phyloP scores from a whole-genome alignment of 352 stramenopile genomes.

The Bremia lactucae region DNA sequence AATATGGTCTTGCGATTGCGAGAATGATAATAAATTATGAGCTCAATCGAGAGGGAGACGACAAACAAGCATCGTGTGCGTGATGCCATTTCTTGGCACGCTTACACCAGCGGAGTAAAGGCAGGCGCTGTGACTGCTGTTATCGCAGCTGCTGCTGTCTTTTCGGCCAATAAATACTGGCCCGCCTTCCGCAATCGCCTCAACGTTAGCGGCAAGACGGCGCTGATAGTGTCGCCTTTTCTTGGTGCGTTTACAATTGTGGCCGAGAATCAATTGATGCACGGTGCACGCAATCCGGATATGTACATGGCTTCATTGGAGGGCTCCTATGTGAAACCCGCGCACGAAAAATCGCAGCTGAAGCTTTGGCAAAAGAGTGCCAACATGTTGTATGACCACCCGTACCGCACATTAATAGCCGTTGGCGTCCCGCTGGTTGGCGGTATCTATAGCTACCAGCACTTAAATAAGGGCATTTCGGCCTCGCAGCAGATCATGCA shows the following conservation, averaged over 20 bases:
- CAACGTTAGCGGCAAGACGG: conserved; percentile 62
- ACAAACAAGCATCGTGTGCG: conserved; percentile 39
- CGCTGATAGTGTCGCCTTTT: conserved; percentile 48
- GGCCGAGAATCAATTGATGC: conserved; percentile 49
- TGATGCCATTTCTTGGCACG: conserved; percentile 64
- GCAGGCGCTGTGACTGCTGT: conserved; percentile 25
- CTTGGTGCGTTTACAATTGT: conserved; percentile 58
- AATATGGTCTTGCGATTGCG: too few species aligned
- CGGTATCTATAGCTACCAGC: conserved; percentile 62
- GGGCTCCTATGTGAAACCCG: conserved; percentile 29
- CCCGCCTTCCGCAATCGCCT: conserved; percentile 59
- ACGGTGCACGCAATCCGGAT: conserved; percentile 59
- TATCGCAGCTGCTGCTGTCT: conserved; percentile 21
- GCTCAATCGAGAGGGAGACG: conserved; percentile 11
- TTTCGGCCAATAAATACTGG: conserved; percentile 48
- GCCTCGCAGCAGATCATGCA: conserved; percentile 82
- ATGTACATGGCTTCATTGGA: conserved; percentile 55
- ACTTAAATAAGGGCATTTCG: conserved; percentile 56
- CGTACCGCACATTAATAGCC: conserved; percentile 44
- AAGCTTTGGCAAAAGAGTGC: conserved; percentile 47
- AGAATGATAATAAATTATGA: conserved; percentile 5
- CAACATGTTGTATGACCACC: conserved; percentile 78
- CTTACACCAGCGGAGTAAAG: conserved; percentile 46
- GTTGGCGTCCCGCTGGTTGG: conserved; percentile 55
- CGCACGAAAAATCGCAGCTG: conserved; percentile 27